Percentiles rank a stretch among this genome's conserved stretches.
These are phyloP conservation scores for Hirsutella minnesotensis DNA, from an alignment of 2,329 filamentous ascomycete species.

Conservation along the genomic window DNA sequence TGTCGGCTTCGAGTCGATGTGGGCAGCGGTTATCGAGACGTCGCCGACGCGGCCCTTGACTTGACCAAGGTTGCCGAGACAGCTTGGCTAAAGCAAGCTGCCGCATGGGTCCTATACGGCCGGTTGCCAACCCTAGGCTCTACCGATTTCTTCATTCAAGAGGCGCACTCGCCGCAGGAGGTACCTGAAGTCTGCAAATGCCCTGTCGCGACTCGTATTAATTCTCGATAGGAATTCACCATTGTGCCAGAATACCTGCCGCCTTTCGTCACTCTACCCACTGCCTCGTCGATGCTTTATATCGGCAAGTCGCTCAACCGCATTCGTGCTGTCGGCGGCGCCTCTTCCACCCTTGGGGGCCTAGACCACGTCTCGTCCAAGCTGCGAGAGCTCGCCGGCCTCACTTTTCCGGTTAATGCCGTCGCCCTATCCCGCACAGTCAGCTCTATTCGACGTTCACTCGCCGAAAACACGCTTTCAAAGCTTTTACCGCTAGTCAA, in stretches of 20 bases:
- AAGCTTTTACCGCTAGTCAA: conserved; percentile 66
- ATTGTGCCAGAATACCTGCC: conserved; percentile 54
- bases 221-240: conserved; percentile 37
- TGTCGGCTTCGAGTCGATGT: conserved; percentile 63
- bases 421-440: conserved; percentile 61
- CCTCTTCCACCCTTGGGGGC: conserved; percentile 33
- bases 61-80: conserved; percentile 71
- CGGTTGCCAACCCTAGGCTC: conserved; percentile 64
- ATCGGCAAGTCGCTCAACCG: conserved; percentile 84
- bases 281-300: conserved; percentile 77
- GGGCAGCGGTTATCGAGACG: conserved; percentile 79
- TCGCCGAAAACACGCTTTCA: conserved; percentile 76
- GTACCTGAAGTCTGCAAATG: conserved; percentile 11
- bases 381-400: conserved; percentile 52
- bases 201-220: not conserved
- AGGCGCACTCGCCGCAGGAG: conserved; percentile 27
- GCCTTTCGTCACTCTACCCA: conserved; percentile 62
- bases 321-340: conserved; percentile 47
- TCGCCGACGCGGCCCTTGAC: conserved; percentile 64
- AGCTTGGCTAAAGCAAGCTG: conserved; percentile 83
- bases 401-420: conserved; percentile 64
- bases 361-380: conserved; percentile 55
- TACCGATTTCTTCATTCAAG: conserved; percentile 78
- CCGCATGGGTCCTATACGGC: conserved; percentile 85
- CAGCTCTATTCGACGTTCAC: conserved; percentile 62